phyloP scores from a whole-genome alignment of 139 green algal species.

The Tetraselmis chui region DNA sequence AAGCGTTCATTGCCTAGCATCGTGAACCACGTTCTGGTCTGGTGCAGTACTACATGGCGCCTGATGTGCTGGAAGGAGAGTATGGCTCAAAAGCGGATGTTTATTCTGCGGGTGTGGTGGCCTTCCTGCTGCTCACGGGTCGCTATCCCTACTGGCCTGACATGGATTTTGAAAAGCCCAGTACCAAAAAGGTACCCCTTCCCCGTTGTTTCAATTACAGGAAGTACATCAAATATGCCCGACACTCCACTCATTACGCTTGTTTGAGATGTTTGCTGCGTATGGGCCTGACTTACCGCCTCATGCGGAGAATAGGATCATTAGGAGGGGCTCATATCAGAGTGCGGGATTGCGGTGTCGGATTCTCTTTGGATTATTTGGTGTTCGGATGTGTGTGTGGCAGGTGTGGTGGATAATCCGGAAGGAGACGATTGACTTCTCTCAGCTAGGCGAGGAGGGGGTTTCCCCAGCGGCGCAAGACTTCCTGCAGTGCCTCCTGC shows the following conservation, averaged over 20 bases:
- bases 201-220: too few relatives aligned
- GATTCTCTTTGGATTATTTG: too few relatives aligned
- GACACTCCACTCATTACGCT: too few relatives aligned
- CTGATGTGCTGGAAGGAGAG: slow-evolving; percentile 5
- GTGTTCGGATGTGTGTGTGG: background rate
- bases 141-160: slow-evolving; percentile 8
- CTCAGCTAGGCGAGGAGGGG: background rate
- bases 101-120: background rate
- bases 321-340: too few relatives aligned
- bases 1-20: too few relatives aligned
- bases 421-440: slow-evolving; percentile 11
- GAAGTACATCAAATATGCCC: too few relatives aligned
- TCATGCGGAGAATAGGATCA: too few relatives aligned
- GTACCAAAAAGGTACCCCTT: background rate
- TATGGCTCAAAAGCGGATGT: background rate
- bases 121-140: slow-evolving; percentile 12
- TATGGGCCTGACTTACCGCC: too few relatives aligned
- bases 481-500: slow-evolving; percentile 10
- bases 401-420: slow-evolving; percentile 6
- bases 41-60: slow-evolving; percentile 12
- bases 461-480: slow-evolving; percentile 4
- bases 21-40: background rate
- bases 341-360: too few relatives aligned
- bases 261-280: too few relatives aligned
- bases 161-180: background rate